Conservation (phyloP, 257 asterid species). For the Echites panduratus region DNA sequence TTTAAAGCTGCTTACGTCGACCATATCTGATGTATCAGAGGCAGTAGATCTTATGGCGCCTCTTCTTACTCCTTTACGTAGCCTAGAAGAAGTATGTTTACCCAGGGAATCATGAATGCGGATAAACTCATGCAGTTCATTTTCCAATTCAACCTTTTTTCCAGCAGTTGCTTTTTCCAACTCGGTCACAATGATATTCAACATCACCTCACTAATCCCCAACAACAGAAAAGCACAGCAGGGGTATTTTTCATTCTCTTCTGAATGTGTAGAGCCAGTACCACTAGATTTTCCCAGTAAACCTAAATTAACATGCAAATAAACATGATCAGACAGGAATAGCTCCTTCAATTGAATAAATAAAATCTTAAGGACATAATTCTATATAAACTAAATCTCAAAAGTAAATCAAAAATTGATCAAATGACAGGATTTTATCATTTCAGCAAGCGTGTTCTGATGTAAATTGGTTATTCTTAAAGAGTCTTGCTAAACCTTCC, state of each 20-base stretch:
- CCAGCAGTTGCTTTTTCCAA: constrained; percentile 43
- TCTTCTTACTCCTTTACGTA: constrained; percentile 35
- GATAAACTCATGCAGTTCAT: constrained; percentile 56
- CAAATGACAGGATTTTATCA: constrained; percentile 4
- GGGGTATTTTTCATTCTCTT: constrained; percentile 47
- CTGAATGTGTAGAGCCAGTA: constrained; percentile 33
- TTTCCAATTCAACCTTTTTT: constrained; percentile 52
- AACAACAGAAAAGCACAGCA: constrained; percentile 43
- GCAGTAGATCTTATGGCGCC: constrained; percentile 32
- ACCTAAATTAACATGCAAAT: constrained; percentile 49
- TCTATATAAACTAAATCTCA: neutral
- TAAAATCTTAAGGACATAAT: neutral
- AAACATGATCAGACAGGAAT: constrained; percentile 14
- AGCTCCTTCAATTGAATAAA: neutral
- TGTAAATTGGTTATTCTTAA: neutral
- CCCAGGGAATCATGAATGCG: constrained; percentile 46
- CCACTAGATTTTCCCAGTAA: constrained; percentile 46
- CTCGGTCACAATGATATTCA: constrained; percentile 58
- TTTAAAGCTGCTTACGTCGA: constrained; percentile 32
- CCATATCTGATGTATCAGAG: constrained; percentile 41
- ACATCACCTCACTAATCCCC: constrained; percentile 64
- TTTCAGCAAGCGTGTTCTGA: constrained; percentile 1
- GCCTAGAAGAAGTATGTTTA: constrained; percentile 32
- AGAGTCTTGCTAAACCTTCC: constrained; percentile 48
- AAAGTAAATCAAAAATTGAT: neutral